Evolutionary conservation across 306 rosid genomes (phyloP).

Genomic region (Aeschynomene evenia): DNA sequence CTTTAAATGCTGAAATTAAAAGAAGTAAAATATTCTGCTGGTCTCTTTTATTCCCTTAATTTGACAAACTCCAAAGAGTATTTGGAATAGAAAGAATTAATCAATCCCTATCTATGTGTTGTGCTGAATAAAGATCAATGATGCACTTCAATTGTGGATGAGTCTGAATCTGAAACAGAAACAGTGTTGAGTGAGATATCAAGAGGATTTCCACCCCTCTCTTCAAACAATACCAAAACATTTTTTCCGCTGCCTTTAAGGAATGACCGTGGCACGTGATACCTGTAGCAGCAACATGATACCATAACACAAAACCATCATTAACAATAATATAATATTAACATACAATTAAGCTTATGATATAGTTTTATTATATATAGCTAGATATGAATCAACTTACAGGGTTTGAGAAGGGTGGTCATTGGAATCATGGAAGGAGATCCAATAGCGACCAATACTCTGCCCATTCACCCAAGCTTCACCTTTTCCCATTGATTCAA

Average conservation of each 20-base stretch:
- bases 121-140: background rate
- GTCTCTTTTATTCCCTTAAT: too few species aligned
- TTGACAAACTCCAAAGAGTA: background rate
- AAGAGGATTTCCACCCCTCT: slow-evolving; percentile 60
- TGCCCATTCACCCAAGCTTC: slow-evolving; percentile 66
- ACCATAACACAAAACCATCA: background rate
- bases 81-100: background rate
- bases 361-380: too few species aligned
- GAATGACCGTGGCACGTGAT: slow-evolving; percentile 61
- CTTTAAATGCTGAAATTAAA: too few species aligned
- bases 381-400: slow-evolving; percentile 33
- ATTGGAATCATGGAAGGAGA: slow-evolving; percentile 40
- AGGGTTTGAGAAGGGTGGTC: slow-evolving; percentile 50
- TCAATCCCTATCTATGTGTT: too few species aligned
- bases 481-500: slow-evolving; percentile 62
- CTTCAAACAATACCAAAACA: slow-evolving; percentile 50
- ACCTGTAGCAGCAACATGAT: slow-evolving; percentile 29
- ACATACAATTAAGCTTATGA: too few species aligned
- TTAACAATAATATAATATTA: too few species aligned
- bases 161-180: slow-evolving; percentile 41
- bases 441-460: slow-evolving; percentile 72
- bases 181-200: slow-evolving; percentile 43
- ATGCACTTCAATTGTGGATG: slow-evolving; percentile 16
- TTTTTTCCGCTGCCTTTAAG: slow-evolving; percentile 44
- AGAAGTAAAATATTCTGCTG: too few species aligned